phyloP scores from a whole-genome alignment of 495 filamentous ascomycete genomes.

The Terfezia boudieri region DNA sequence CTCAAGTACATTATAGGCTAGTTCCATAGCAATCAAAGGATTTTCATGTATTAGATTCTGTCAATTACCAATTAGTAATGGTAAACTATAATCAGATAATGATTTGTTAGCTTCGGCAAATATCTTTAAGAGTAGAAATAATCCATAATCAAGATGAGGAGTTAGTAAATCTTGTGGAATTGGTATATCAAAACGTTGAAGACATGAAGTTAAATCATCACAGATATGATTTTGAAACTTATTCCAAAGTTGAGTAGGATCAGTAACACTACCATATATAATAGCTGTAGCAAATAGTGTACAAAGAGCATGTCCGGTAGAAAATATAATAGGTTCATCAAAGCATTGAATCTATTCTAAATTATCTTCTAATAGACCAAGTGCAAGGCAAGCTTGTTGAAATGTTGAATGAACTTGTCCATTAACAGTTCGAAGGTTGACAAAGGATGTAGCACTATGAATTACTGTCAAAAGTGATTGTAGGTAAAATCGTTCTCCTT shows the following conservation, averaged over 20 bases:
- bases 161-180: neutral
- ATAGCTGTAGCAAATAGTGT: neutral
- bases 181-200: too few relatives aligned
- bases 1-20: neutral
- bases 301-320: neutral
- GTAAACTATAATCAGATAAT: neutral
- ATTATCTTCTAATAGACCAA: neutral
- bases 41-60: too few relatives aligned
- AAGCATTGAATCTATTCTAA: neutral
- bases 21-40: too few relatives aligned
- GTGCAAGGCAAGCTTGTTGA: neutral
- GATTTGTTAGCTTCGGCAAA: neutral
- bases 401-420: neutral
- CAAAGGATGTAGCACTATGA: neutral
- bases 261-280: neutral
- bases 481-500: neutral
- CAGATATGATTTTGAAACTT: too few relatives aligned
- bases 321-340: neutral
- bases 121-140: neutral
- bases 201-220: too few relatives aligned
- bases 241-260: neutral
- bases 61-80: neutral
- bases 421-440: neutral
- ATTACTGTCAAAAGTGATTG: neutral
- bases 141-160: neutral